Evolutionary conservation across 2,329 filamentous ascomycete species (phyloP).

Genomic region (Colletotrichum sp.): DNA sequence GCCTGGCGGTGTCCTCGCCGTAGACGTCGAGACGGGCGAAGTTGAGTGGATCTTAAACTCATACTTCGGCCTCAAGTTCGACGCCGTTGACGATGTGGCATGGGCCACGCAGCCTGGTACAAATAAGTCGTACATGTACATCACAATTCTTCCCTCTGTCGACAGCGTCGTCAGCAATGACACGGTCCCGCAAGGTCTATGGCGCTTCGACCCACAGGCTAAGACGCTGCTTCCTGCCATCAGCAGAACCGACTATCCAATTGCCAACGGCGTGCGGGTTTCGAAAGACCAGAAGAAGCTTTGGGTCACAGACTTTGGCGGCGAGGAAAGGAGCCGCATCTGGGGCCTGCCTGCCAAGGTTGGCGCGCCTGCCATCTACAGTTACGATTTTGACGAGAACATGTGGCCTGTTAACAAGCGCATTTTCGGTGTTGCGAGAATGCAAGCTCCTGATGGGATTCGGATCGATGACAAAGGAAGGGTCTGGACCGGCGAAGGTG

Average conservation of each 20-base stretch:
- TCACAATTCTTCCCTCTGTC: neutral
- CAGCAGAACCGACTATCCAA: neutral
- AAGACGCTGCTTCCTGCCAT: neutral
- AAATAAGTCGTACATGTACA: neutral
- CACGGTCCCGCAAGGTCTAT: neutral
- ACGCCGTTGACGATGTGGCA: neutral
- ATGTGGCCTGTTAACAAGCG: neutral
- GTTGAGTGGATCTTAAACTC: neutral
- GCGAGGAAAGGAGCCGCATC: neutral
- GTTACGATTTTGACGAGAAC: neutral
- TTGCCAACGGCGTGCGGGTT: neutral
- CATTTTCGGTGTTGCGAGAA: neutral
- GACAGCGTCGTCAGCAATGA: neutral
- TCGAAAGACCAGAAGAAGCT: neutral
- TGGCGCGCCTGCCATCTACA: neutral
- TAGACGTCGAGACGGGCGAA: neutral
- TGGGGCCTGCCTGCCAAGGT: neutral
- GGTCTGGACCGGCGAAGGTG: neutral
- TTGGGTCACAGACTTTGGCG: neutral
- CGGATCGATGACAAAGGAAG: neutral
- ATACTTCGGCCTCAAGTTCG: neutral
- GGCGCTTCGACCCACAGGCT: neutral
- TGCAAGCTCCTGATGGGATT: neutral
- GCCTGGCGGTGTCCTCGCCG: neutral
- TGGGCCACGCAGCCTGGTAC: neutral